Evolutionary conservation across 2,329 filamentous ascomycete species (phyloP), one percentile per base, ranked within the genome.

Genomic region (Colletotrichum ledebouriae): DNA sequence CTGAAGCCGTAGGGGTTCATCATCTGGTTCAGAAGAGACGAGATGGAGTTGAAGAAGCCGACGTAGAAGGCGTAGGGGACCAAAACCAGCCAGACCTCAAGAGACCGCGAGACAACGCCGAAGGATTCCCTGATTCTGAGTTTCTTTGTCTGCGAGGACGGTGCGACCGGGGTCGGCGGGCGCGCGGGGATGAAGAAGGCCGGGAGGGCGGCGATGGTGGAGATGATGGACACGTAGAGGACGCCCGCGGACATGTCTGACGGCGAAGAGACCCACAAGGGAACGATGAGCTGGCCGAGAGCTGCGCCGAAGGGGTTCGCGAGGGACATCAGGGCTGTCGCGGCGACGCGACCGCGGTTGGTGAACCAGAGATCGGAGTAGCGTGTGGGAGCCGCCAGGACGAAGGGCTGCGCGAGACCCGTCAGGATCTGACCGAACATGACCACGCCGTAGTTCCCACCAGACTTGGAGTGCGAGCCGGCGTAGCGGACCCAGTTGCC

Each of bases 361-460:
- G 93, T 94, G 80, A 98, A 98, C 96, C 96, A 98, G 68, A 97
- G 83, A 77, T 98, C 94, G 62, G 93, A 96, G 80, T 97, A 99
- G 70, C 93, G 86, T 0, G 96, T 95, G 0, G 96, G 95, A 0
- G 95, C 94, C 6, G 92, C 90, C 10, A 98, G 87, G 12, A 97
- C 93, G 78, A 98, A 98, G 0, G 96, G 94, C 77, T 99, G 96
- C 1, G 94, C 90, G 44, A 98, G 85, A 1, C 95, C 96, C 59
- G 92, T 94, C 69, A 99, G 78, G 76, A 98, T 91, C 81, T 98
- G 95, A 4, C 95, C 95, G 73, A 97, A 90, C 91, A 98, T 93
- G 70, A 94, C 90, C 50, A 92, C 85, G 47, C 90, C 90, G 75
- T 92, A 97, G 72, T 84, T 85, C 57, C 92, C 92, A 25, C 87